These are phyloP conservation scores for Pulveroboletus sp. DNA, from an alignment of 768 basidiomycete genomes.

Conservation along the genomic window DNA sequence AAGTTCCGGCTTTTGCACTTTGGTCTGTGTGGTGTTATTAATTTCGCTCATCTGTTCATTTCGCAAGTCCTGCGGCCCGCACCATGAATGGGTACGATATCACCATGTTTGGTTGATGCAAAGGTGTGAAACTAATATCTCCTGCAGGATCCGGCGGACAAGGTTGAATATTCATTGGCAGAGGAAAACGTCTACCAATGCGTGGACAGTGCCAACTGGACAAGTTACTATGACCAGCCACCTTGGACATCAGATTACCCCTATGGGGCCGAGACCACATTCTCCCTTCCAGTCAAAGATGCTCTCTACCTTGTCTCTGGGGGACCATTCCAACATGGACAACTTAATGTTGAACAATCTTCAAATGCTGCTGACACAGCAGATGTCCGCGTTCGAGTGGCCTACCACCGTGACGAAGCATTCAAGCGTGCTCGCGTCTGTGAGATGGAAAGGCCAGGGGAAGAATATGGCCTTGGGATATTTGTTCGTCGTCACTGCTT, in stretches of 20 bases:
- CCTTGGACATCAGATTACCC: constrained; percentile 19
- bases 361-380: constrained; percentile 25
- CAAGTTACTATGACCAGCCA: constrained; percentile 22
- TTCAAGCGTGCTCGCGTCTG: constrained; percentile 30
- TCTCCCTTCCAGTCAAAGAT: constrained; percentile 32
- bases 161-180: background rate
- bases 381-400: constrained; percentile 27
- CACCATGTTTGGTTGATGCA: background rate
- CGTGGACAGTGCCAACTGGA: constrained; percentile 19
- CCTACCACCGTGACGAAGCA: constrained; percentile 13
- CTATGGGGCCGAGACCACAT: constrained; percentile 24
- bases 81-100: constrained; percentile 8
- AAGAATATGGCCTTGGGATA: constrained; percentile 31
- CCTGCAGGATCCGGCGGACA: constrained; percentile 6
- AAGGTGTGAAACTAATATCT: background rate
- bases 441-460: constrained; percentile 21
- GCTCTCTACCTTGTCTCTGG: constrained; percentile 29
- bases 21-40: constrained; percentile 4
- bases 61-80: background rate
- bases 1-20: no score
- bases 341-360: constrained; percentile 30
- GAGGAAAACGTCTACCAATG: constrained; percentile 13
- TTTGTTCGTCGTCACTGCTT: constrained; percentile 24
- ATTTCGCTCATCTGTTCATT: constrained; percentile 14
- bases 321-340: constrained; percentile 27